These are phyloP conservation scores for Calonectria pseudoreteaudii DNA, from an alignment of 2,329 filamentous ascomycete genomes.

Conservation along the genomic window DNA sequence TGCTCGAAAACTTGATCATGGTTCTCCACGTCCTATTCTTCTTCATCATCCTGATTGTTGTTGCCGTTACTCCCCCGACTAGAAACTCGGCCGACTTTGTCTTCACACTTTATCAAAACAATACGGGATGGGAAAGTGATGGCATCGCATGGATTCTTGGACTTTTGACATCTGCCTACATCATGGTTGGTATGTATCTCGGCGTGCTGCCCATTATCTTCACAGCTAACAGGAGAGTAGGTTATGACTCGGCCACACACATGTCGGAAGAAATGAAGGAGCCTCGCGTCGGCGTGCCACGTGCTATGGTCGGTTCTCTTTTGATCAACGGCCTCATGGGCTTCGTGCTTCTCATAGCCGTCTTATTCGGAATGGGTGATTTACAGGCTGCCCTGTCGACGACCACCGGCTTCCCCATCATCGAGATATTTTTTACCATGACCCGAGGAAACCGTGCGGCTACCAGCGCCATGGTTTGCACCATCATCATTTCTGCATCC, in stretches of 20 bases:
- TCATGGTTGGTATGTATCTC: slow-evolving; percentile 1
- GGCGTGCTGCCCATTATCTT: background rate
- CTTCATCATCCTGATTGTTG: slow-evolving; percentile 6
- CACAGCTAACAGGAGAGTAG: background rate
- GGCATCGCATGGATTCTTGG: slow-evolving; percentile 8
- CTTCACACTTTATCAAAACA: slow-evolving; percentile 17
- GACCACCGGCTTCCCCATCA: slow-evolving; percentile 12
- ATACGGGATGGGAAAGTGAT: slow-evolving; percentile 8
- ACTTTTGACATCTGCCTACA: slow-evolving; percentile 8
- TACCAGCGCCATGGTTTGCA: background rate
- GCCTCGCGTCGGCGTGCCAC: background rate
- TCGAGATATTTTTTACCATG: slow-evolving; percentile 9
- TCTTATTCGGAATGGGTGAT: slow-evolving; percentile 9
- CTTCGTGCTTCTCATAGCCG: slow-evolving; percentile 1
- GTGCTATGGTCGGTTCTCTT: slow-evolving; percentile 13
- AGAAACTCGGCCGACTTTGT: slow-evolving; percentile 15
- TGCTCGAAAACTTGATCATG: slow-evolving; percentile 18
- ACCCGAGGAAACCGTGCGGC: background rate
- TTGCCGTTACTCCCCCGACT: background rate
- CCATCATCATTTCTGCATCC: slow-evolving; percentile 5
- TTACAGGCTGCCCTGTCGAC: background rate
- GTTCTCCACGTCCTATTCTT: slow-evolving; percentile 18
- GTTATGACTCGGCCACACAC: slow-evolving; percentile 10
- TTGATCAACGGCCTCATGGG: slow-evolving; percentile 9
- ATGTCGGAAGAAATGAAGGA: slow-evolving; percentile 19